Evolutionary conservation across 2,329 filamentous ascomycete species (phyloP).

Genomic region (Apiospora saccharicola): DNA sequence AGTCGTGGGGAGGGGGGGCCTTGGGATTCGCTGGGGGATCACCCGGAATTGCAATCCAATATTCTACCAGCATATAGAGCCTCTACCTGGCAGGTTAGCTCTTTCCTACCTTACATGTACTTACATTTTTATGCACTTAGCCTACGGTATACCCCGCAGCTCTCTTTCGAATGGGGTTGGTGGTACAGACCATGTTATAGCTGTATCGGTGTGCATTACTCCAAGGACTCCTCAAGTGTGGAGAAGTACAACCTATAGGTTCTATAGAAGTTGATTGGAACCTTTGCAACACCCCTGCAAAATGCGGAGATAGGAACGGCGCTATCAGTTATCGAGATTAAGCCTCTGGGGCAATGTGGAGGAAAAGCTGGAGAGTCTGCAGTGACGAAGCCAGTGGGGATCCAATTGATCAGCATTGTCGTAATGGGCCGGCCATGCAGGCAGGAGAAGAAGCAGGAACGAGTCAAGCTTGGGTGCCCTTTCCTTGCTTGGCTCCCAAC

Average conservation of each 20-base stretch:
- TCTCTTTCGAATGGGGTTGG: background rate
- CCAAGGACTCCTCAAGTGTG: slow-evolving; percentile 1
- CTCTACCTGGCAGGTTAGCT: background rate
- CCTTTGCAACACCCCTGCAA: background rate
- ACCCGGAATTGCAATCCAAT: background rate
- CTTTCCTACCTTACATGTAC: background rate
- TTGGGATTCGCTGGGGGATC: background rate
- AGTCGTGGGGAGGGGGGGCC: background rate
- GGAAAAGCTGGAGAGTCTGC: slow-evolving; percentile 4
- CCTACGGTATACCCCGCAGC: slow-evolving; percentile 6
- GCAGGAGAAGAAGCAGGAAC: slow-evolving; percentile 3
- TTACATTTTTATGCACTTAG: background rate
- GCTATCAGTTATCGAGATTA: slow-evolving; percentile 2
- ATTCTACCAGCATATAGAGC: background rate
- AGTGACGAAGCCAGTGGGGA: background rate
- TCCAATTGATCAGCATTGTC: background rate
- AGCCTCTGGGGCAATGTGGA: background rate
- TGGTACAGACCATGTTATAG: background rate
- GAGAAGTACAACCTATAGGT: background rate
- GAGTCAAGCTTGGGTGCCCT: background rate
- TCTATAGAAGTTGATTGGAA: background rate
- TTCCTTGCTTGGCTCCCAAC: background rate
- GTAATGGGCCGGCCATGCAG: background rate
- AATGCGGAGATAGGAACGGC: background rate
- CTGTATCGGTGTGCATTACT: background rate